Evolutionary conservation across 2,329 filamentous ascomycete species (phyloP), one percentile per base, ranked within the genome.

Genomic region (Aureobasidium zeae): DNA sequence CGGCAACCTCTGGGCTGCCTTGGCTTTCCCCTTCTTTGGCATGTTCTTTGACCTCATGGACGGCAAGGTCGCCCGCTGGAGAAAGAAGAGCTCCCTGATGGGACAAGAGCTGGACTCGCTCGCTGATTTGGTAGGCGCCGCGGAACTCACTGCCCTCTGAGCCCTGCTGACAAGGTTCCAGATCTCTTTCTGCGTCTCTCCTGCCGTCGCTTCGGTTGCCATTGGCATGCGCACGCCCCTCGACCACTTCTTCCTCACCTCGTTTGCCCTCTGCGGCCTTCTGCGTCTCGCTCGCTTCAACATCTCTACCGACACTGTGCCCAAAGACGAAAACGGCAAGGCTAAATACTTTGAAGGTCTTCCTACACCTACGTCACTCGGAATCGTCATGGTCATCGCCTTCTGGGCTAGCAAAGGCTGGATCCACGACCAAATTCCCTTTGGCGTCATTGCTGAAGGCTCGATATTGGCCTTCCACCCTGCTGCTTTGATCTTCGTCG

Each of bases 1-100:
- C 54, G 70, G 70, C 41, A 82, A 86, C 55, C 69, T 95, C 44
- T 96, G 85, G 76, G 68, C 81, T 24, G 88, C 91, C 2, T 77
- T 98, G 36, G 77, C 71, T 4, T 86, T 95, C 64, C 83, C 96
- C 64, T 89, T 89, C 0, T 85, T 95, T 48, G 88, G 87, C 4
- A 71, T 96, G 10, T 95, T 96, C 70, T 96, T 96, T 63, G 91
- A 98, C 65, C 93, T 94, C 60, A 86, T 96, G 74, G 91, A 98
- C 63, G 91, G 91, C 59, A 91, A 88, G 61, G 88, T 98, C 45
- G 91, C 91, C 51, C 75, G 91, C 52, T 96, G 91, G 91, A 79
- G 91, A 62, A 83, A 86, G 68, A 98, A 95, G 80, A 91, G 86
- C 57, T 93, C 85, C 56, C 72, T 98, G 61, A 96, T 98, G 89